Percentiles rank a stretch among this genome's conserved stretches.
Evolutionary conservation across 2,329 filamentous ascomycete genomes (phyloP).

Genomic region (Pseudocercospora crystallina): DNA sequence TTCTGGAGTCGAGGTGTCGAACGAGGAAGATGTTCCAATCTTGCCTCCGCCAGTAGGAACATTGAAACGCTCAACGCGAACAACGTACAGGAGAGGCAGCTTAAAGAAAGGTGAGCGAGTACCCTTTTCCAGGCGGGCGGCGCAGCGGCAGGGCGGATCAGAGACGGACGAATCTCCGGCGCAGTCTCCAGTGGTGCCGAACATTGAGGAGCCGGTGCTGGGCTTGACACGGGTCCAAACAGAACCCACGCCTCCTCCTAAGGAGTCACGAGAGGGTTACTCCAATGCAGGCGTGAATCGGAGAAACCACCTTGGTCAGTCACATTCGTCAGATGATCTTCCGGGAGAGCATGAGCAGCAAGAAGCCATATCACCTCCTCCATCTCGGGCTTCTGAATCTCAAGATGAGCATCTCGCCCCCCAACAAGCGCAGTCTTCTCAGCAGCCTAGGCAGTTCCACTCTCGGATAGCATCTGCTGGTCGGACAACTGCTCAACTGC

Average conservation of each 20-base stretch:
- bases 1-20: slow-evolving; percentile 39
- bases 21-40: slow-evolving; percentile 76
- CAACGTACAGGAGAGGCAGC: slow-evolving; percentile 87
- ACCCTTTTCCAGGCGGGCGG: slow-evolving; percentile 71
- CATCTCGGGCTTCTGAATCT: slow-evolving; percentile 14
- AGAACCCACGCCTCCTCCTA: slow-evolving; percentile 60
- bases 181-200: slow-evolving; percentile 44
- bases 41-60: slow-evolving; percentile 71
- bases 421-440: slow-evolving; percentile 32
- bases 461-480: slow-evolving; percentile 58
- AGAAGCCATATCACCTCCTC: slow-evolving; percentile 9
- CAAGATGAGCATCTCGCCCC: slow-evolving; percentile 32
- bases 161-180: slow-evolving; percentile 55
- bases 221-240: slow-evolving; percentile 65
- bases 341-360: slow-evolving; percentile 7
- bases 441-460: slow-evolving; percentile 52
- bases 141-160: slow-evolving; percentile 61
- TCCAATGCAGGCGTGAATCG: slow-evolving; percentile 58
- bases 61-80: slow-evolving; percentile 84
- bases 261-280: slow-evolving; percentile 50
- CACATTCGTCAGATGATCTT: slow-evolving; percentile 33
- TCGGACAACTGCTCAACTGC: slow-evolving; percentile 53
- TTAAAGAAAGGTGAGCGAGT: slow-evolving; percentile 74
- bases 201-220: slow-evolving; percentile 48
- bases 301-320: slow-evolving; percentile 41